phyloP scores from a whole-genome alignment of 345 rosid species.

The Citrus medica region DNA sequence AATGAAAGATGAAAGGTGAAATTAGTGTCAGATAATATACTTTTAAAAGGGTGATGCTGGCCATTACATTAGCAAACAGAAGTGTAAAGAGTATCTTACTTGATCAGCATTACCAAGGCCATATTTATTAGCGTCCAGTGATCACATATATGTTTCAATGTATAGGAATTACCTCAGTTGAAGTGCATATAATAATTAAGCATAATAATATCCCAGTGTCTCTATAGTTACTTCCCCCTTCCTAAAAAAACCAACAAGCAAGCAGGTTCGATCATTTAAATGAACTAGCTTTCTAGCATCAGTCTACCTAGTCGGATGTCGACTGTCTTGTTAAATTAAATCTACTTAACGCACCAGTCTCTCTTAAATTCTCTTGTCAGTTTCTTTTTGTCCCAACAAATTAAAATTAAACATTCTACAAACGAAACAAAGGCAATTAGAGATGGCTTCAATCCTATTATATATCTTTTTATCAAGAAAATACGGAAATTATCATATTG shows the following conservation, averaged over 20 bases:
- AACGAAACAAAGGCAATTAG: not conserved
- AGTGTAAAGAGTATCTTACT: not conserved
- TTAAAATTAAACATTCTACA: not conserved
- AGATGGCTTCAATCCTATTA: not conserved
- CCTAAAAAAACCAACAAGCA: not conserved
- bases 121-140: not conserved
- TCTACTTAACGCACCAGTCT: not conserved
- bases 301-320: not conserved
- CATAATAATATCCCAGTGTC: not conserved
- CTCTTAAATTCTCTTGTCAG: constrained; percentile 16
- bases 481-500: too few species aligned
- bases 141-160: too few species aligned
- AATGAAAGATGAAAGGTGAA: too few species aligned
- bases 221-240: not conserved
- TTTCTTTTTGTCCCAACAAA: constrained; percentile 5
- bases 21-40: too few species aligned
- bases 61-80: not conserved
- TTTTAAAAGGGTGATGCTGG: not conserved
- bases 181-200: not conserved
- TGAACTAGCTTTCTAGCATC: not conserved
- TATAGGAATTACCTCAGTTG: not conserved
- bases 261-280: not conserved
- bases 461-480: too few species aligned
- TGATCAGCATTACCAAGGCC: not conserved
- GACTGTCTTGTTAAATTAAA: not conserved